These are phyloP conservation scores for Backusella liffmaniae DNA, from an alignment of 192 early-diverging fungal genomes.

Conservation along the genomic window DNA sequence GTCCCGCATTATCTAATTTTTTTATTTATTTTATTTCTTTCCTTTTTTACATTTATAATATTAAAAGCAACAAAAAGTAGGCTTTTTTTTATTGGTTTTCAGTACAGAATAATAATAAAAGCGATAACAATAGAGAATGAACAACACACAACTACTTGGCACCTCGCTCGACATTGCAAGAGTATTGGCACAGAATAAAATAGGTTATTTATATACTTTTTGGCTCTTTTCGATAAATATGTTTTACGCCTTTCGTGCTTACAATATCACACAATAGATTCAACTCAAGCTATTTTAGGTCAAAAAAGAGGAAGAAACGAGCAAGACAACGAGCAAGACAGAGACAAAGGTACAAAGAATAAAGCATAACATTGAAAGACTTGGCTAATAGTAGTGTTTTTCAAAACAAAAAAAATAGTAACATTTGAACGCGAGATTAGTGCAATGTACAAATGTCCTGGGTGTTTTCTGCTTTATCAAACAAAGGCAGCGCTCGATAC, in stretches of 20 bases:
- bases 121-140: not conserved
- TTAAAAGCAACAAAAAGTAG: not conserved
- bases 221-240: not conserved
- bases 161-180: not conserved
- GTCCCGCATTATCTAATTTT: not conserved
- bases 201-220: not conserved
- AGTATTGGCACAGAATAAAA: not conserved
- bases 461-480: not conserved
- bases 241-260: not conserved
- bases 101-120: too few species aligned
- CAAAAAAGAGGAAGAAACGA: not conserved
- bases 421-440: not conserved
- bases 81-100: not conserved
- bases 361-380: not conserved
- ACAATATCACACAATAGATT: not conserved
- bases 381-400: not conserved
- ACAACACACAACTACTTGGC: not conserved
- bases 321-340: not conserved
- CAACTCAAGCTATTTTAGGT: not conserved
- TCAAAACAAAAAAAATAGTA: not conserved
- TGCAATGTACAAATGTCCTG: not conserved
- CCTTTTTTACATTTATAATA: not conserved
- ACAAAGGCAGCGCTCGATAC: not conserved
- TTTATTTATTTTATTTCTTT: not conserved
- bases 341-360: slow-evolving; percentile 2